These are phyloP conservation scores for Allium cepa DNA, from an alignment of 106 monocot genomes.

Conservation along the genomic window DNA sequence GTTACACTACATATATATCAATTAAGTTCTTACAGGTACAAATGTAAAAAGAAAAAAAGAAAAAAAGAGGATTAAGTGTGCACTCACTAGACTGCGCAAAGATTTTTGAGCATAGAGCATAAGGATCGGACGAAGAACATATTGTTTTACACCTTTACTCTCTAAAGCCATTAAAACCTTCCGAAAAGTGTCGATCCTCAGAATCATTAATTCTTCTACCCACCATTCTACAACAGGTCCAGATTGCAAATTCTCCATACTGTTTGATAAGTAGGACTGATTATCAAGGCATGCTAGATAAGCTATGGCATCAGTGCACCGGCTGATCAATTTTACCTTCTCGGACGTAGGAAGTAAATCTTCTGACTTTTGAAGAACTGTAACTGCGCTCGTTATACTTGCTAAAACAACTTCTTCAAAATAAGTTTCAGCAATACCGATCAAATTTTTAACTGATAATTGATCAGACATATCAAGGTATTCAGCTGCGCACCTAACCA, in stretches of 20 bases:
- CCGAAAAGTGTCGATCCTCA: slow-evolving; percentile 68
- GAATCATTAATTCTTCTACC: slow-evolving; percentile 60
- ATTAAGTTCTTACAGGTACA: not conserved
- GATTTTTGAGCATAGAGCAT: slow-evolving; percentile 95
- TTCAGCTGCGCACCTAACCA: slow-evolving; percentile 69
- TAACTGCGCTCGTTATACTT: slow-evolving; percentile 38
- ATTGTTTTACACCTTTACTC: slow-evolving; percentile 43
- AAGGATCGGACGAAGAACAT: slow-evolving; percentile 60
- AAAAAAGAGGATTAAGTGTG: not conserved
- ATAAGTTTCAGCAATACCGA: slow-evolving; percentile 41
- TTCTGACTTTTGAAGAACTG: slow-evolving; percentile 66
- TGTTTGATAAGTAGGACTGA: slow-evolving; percentile 23
- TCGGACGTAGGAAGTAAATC: slow-evolving; percentile 48
- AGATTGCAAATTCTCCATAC: slow-evolving; percentile 16
- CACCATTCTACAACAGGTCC: slow-evolving; percentile 63
- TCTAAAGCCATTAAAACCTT: slow-evolving; percentile 68
- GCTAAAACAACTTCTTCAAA: slow-evolving; percentile 45
- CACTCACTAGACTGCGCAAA: slow-evolving; percentile 69
- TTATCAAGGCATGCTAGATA: slow-evolving; percentile 35
- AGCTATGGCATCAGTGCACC: slow-evolving; percentile 69
- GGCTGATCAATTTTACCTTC: slow-evolving; percentile 54
- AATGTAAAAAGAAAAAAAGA: not conserved
- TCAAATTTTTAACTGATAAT: slow-evolving; percentile 47
- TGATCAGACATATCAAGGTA: slow-evolving; percentile 89
- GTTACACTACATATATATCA: slow-evolving; percentile 6